Evolutionary conservation across 495 filamentous ascomycete genomes (phyloP).

Genomic region (Cladorrhinum samala): DNA sequence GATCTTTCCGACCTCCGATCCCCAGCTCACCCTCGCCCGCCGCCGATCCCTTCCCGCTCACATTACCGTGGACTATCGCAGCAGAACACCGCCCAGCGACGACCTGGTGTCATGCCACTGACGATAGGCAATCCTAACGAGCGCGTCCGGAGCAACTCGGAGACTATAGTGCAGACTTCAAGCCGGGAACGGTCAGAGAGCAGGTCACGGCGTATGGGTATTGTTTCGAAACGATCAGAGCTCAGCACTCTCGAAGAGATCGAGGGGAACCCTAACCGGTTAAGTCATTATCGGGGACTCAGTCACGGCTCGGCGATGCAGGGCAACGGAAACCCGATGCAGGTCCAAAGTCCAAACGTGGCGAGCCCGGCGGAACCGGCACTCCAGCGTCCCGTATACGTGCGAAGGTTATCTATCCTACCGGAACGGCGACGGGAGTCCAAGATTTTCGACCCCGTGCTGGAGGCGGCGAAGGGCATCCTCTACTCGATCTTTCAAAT

Average conservation of each 20-base stretch:
- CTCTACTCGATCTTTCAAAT: slow-evolving; percentile 79
- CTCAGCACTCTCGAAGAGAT: slow-evolving; percentile 71
- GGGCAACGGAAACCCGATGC: slow-evolving; percentile 36
- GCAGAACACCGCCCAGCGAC: slow-evolving; percentile 55
- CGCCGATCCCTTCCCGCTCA: slow-evolving; percentile 67
- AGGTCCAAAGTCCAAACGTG: slow-evolving; percentile 42
- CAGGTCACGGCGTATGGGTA: slow-evolving; percentile 70
- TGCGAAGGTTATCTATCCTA: slow-evolving; percentile 73
- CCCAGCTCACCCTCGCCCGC: slow-evolving; percentile 58
- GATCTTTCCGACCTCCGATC: slow-evolving; percentile 55
- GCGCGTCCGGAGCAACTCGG: slow-evolving; percentile 82
- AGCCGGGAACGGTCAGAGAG: slow-evolving; percentile 46
- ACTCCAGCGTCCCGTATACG: slow-evolving; percentile 52
- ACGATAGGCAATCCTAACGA: slow-evolving; percentile 66
- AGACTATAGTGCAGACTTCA: slow-evolving; percentile 57
- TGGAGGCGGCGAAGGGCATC: slow-evolving; percentile 80
- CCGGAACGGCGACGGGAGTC: slow-evolving; percentile 71
- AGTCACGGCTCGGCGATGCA: slow-evolving; percentile 75
- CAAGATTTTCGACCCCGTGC: slow-evolving; percentile 52
- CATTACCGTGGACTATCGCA: slow-evolving; percentile 76
- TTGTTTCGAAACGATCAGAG: slow-evolving; percentile 69
- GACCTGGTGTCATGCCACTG: slow-evolving; percentile 65
- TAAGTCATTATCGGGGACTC: slow-evolving; percentile 75
- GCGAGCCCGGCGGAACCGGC: slow-evolving; percentile 52
- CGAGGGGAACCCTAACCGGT: slow-evolving; percentile 58